Conservation (phyloP, 2,329 filamentous ascomycete species). For the Leptographium wingfieldii region DNA sequence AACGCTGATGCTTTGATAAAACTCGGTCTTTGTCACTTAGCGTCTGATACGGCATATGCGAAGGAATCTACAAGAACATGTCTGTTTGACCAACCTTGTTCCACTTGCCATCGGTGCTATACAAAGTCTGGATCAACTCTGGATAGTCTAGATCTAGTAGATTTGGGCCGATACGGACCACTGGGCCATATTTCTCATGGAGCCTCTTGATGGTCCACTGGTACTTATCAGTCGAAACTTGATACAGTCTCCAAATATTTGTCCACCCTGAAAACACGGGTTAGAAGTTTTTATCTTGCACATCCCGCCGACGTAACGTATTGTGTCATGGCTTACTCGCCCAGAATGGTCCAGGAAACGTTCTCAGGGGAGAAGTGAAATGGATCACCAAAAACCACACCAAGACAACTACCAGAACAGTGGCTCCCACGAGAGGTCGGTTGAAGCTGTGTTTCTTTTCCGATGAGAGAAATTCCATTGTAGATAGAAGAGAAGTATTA, state of each 20-base stretch:
- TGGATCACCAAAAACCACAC: slow-evolving; percentile 3
- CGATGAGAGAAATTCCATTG: neutral
- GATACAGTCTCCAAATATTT: neutral
- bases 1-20: slow-evolving; percentile 6
- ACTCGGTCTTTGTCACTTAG: slow-evolving; percentile 1
- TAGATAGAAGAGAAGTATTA: neutral
- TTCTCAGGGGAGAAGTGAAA: slow-evolving; percentile 9
- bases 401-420: neutral
- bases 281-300: neutral
- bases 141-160: slow-evolving; percentile 24
- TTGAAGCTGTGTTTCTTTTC: neutral
- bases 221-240: slow-evolving; percentile 13
- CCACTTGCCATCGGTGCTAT: slow-evolving; percentile 19
- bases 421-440: neutral
- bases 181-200: slow-evolving; percentile 20
- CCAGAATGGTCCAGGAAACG: slow-evolving; percentile 13
- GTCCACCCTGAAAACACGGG: slow-evolving; percentile 17
- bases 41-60: neutral
- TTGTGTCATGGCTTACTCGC: slow-evolving; percentile 6
- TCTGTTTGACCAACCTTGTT: neutral
- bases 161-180: slow-evolving; percentile 28
- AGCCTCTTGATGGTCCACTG: slow-evolving; percentile 17
- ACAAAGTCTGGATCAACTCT: slow-evolving; percentile 23
- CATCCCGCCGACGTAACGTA: neutral
- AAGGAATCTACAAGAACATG: slow-evolving; percentile 13